Percentiles rank a stretch among this genome's conserved stretches.
Evolutionary conservation across 176 grass and related monocot genomes (phyloP).

Genomic region (Aegilops tauschii): DNA sequence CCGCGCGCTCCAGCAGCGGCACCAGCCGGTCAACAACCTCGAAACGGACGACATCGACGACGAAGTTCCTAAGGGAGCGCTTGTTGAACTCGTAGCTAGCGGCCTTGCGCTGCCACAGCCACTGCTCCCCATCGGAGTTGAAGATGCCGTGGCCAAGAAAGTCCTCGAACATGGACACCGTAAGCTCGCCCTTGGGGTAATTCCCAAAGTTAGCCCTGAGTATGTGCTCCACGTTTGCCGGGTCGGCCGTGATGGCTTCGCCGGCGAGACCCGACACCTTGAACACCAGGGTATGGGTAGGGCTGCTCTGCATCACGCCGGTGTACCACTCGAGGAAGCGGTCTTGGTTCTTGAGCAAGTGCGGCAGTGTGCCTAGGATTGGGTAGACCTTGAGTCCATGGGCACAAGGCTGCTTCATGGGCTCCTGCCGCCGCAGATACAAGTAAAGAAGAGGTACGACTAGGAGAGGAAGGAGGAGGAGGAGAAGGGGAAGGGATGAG

Average conservation of each 20-base stretch:
- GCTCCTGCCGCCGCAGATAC: slow-evolving; percentile 13
- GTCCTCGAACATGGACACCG: background rate
- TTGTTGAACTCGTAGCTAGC: slow-evolving; percentile 51
- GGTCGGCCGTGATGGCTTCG: slow-evolving; percentile 46
- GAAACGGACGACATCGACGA: slow-evolving; percentile 23
- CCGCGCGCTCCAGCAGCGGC: background rate
- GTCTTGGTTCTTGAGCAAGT: slow-evolving; percentile 42
- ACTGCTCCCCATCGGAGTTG: background rate
- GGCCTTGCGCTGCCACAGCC: slow-evolving; percentile 49
- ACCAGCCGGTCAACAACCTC: slow-evolving; percentile 21
- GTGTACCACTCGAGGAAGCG: slow-evolving; percentile 53
- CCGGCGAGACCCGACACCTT: slow-evolving; percentile 7
- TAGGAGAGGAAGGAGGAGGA: background rate
- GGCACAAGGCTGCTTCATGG: background rate
- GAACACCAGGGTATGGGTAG: slow-evolving; percentile 49
- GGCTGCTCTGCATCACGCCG: slow-evolving; percentile 29
- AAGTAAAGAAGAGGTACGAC: background rate
- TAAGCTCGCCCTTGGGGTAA: slow-evolving; percentile 46
- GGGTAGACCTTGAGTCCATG: slow-evolving; percentile 45
- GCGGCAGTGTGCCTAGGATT: slow-evolving; percentile 40
- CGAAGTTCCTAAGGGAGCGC: slow-evolving; percentile 34
- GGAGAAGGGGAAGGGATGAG: background rate
- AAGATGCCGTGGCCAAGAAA: background rate
- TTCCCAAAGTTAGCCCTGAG: slow-evolving; percentile 39
- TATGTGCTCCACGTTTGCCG: slow-evolving; percentile 56